Evolutionary conservation across 1,284 basidiomycete species (phyloP).

Genomic region (Tylopilus orsonianus): DNA sequence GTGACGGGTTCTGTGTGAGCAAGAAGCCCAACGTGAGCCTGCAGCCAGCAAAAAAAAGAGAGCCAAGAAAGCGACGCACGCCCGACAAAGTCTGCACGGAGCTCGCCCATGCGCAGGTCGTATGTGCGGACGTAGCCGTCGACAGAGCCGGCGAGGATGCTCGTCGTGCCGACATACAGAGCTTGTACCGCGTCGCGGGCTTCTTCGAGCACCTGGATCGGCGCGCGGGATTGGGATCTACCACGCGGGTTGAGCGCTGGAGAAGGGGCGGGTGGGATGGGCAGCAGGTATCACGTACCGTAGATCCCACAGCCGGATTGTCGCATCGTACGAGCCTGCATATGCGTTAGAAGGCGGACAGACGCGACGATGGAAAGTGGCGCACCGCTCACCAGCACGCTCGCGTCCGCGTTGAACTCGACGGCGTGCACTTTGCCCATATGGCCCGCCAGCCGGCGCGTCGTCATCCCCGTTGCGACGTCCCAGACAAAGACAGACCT

Average conservation of each 20-base stretch:
- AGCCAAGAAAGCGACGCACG: conserved; percentile 51
- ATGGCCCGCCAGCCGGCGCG: conserved; percentile 83
- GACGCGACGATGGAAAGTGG: background rate
- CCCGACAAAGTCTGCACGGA: conserved; percentile 87
- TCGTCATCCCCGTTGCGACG: conserved; percentile 82
- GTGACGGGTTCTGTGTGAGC: conserved; percentile 73
- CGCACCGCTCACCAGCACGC: conserved; percentile 81
- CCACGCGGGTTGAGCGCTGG: background rate
- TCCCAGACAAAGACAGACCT: conserved; percentile 95
- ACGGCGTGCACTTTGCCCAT: conserved; percentile 89
- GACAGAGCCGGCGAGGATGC: conserved; percentile 80
- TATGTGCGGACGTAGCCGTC: conserved; percentile 93
- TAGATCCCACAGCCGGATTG: conserved; percentile 87
- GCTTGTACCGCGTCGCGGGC: conserved; percentile 88
- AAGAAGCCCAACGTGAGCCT: background rate
- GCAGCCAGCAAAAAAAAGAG: background rate
- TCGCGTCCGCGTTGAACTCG: conserved; percentile 86
- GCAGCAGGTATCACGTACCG: conserved; percentile 43
- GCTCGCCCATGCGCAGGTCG: conserved; percentile 89
- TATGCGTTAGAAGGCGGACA: background rate
- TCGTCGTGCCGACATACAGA: conserved; percentile 62
- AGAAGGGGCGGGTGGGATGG: background rate
- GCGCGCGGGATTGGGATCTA: conserved; percentile 75
- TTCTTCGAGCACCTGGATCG: conserved; percentile 92
- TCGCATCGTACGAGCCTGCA: conserved; percentile 83